These are phyloP conservation scores for Hirschioporus abietinus DNA, from an alignment of 768 basidiomycete genomes.

Conservation along the genomic window DNA sequence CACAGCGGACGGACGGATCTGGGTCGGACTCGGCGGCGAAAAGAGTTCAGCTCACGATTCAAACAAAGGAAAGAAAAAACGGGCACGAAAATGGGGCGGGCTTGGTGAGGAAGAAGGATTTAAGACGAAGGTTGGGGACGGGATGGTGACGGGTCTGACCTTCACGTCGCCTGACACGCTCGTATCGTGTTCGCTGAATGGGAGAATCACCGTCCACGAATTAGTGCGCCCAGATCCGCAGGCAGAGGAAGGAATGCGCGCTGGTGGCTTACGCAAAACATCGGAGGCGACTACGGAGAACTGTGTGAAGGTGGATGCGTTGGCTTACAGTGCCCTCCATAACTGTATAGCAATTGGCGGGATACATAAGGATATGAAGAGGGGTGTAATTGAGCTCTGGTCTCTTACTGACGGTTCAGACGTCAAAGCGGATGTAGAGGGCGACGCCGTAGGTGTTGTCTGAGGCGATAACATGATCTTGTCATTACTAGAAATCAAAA, in stretches of 20 bases:
- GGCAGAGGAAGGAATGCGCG: background rate
- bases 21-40: slow-evolving; percentile 65
- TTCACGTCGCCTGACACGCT: slow-evolving; percentile 45
- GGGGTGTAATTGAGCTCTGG: slow-evolving; percentile 65
- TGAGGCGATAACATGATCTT: too few relatives aligned
- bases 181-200: slow-evolving; percentile 56
- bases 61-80: slow-evolving; percentile 38
- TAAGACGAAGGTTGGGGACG: slow-evolving; percentile 53
- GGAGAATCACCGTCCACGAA: slow-evolving; percentile 46
- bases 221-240: background rate
- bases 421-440: background rate
- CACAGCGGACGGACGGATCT: slow-evolving; percentile 71
- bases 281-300: background rate
- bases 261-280: background rate
- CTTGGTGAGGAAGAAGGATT: slow-evolving; percentile 42
- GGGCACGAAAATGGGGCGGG: slow-evolving; percentile 69
- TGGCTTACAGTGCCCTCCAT: slow-evolving; percentile 9
- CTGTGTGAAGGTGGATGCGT: background rate
- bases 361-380: slow-evolving; percentile 42
- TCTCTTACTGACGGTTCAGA: slow-evolving; percentile 7
- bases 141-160: slow-evolving; percentile 29
- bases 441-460: too few relatives aligned
- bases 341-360: slow-evolving; percentile 57
- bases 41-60: slow-evolving; percentile 26
- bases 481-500: too few relatives aligned